Conservation (phyloP, 2,329 filamentous ascomycete species). For the Verticillium alfalfae region DNA sequence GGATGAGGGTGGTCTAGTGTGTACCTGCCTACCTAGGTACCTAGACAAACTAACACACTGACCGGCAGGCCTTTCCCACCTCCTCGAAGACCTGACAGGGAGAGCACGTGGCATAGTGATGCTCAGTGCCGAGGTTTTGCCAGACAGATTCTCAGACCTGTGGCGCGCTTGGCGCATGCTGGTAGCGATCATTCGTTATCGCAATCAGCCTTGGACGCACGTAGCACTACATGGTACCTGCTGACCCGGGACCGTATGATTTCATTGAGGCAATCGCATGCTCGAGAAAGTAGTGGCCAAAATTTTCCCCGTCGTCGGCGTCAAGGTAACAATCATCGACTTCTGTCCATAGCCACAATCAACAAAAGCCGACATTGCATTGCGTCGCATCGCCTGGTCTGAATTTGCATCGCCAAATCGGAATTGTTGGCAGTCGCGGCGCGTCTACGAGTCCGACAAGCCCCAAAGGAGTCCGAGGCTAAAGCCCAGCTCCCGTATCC, state of each 20-base stretch:
- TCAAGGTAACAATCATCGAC: not conserved
- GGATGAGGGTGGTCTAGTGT: not conserved
- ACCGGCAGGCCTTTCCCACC: too few species aligned
- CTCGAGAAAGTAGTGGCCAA: not conserved
- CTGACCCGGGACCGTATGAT: not conserved
- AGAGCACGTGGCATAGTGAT: not conserved
- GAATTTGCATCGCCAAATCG: not conserved
- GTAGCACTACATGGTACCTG: not conserved
- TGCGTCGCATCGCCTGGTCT: not conserved
- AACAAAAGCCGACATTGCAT: not conserved
- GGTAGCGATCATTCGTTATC: not conserved
- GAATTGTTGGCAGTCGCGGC: not conserved
- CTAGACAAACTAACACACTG: too few species aligned
- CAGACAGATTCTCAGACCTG: not conserved
- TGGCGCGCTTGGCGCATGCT: not conserved
- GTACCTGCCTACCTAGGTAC: not conserved
- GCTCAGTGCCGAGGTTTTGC: not conserved
- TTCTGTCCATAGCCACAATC: not conserved
- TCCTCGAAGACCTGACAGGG: not conserved
- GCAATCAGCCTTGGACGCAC: not conserved
- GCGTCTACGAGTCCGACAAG: not conserved
- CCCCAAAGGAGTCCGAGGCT: not conserved
- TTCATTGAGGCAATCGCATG: not conserved
- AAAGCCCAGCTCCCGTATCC: not conserved
- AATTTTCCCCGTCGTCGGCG: not conserved